phyloP scores from a whole-genome alignment of 2,329 filamentous ascomycete species.

The Trichoderma sp. region DNA sequence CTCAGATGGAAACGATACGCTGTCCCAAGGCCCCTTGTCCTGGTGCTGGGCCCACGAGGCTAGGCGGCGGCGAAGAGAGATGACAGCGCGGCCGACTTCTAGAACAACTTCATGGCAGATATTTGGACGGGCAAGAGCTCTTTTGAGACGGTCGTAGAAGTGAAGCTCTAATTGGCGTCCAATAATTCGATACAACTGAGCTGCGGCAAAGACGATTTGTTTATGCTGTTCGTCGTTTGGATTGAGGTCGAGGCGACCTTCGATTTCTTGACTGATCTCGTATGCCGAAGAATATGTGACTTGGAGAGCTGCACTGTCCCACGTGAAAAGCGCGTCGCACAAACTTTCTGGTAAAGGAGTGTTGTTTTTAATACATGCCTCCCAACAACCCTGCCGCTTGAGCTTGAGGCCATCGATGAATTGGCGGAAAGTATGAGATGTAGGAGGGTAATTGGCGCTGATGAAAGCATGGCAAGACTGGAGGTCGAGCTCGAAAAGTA shows the following conservation, averaged over 20 bases:
- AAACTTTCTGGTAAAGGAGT: background rate
- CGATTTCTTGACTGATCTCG: background rate
- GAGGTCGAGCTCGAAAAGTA: slow-evolving; percentile 24
- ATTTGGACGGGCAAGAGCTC: background rate
- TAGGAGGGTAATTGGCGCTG: background rate
- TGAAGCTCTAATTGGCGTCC: slow-evolving; percentile 26
- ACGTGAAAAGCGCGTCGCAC: slow-evolving; percentile 1
- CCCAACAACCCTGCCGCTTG: slow-evolving; percentile 16
- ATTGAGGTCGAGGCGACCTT: background rate
- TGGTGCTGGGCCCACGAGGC: background rate
- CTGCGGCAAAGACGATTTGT: background rate
- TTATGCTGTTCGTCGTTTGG: background rate
- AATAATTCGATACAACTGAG: slow-evolving; percentile 23
- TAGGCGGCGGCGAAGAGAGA: slow-evolving; percentile 24
- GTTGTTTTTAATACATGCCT: background rate
- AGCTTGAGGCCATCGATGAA: slow-evolving; percentile 21
- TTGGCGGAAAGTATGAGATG: background rate
- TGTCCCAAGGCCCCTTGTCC: background rate
- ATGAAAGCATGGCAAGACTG: slow-evolving; percentile 12
- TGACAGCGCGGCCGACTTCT: slow-evolving; percentile 14
- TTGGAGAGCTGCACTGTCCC: slow-evolving; percentile 3
- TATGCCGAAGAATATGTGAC: background rate
- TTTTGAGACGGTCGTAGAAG: slow-evolving; percentile 19
- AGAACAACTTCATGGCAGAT: slow-evolving; percentile 2
- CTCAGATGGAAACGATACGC: background rate